Evolutionary conservation across 1,139 yeast genomes (phyloP).

Genomic region (Nakaseomyces nivariensis): DNA sequence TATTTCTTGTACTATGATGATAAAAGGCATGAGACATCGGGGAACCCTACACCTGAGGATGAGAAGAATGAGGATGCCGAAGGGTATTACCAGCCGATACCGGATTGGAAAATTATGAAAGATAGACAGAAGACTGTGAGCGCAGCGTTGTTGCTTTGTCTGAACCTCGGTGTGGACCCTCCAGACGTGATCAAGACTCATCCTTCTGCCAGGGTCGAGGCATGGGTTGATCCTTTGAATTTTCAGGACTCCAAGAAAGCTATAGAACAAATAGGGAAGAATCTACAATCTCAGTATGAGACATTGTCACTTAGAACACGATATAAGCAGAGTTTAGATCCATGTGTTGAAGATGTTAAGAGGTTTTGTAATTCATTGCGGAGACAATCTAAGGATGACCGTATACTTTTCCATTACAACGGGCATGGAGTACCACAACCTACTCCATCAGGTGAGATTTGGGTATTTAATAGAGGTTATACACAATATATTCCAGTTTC

Average conservation of each 20-base stretch:
- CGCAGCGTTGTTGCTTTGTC: constrained; percentile 83
- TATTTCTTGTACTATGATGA: constrained; percentile 79
- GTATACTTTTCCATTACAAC: constrained; percentile 87
- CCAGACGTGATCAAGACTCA: constrained; percentile 92
- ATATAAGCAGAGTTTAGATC: constrained; percentile 85
- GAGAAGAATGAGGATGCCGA: constrained; percentile 37
- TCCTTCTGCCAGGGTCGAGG: constrained; percentile 87
- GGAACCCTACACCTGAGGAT: constrained; percentile 63
- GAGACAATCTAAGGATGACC: constrained; percentile 82
- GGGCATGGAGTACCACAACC: constrained; percentile 99
- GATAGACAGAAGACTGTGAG: constrained; percentile 91
- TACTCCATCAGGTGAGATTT: constrained; percentile 92
- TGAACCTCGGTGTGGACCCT: constrained; percentile 93
- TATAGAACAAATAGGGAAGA: constrained; percentile 82
- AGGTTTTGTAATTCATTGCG: constrained; percentile 83
- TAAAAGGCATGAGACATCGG: constrained; percentile 85
- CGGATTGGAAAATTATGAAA: constrained; percentile 86
- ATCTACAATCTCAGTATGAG: constrained; percentile 80
- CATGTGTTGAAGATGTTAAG: constrained; percentile 92
- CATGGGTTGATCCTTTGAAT: constrained; percentile 88
- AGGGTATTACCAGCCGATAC: constrained; percentile 54
- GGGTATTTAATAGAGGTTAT: constrained; percentile 96
- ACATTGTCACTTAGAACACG: constrained; percentile 78
- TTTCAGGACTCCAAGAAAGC: constrained; percentile 85
- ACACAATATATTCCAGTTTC: constrained; percentile 97